These are phyloP conservation scores for Crucihimalaya himalaica DNA, from an alignment of 345 rosid genomes.

Conservation along the genomic window DNA sequence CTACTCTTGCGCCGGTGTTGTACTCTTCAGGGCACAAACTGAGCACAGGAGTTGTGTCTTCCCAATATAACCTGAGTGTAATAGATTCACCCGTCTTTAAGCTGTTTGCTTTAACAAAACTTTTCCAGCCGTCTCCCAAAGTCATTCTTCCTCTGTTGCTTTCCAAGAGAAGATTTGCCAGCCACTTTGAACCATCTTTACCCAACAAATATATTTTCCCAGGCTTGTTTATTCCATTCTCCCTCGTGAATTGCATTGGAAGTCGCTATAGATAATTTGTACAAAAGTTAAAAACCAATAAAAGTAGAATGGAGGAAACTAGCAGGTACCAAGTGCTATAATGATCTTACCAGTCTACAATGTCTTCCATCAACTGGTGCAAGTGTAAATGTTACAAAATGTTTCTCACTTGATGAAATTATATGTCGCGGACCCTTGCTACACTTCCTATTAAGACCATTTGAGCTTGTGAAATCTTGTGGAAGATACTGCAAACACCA, in stretches of 20 bases:
- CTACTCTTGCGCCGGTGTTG: neutral
- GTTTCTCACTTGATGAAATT: constrained; percentile 21
- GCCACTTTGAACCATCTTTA: constrained; percentile 39
- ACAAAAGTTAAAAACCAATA: neutral
- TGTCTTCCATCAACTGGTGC: constrained; percentile 36
- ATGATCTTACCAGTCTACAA: constrained; percentile 34
- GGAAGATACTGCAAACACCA: constrained; percentile 24
- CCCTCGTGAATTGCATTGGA: constrained; percentile 37
- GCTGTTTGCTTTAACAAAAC: constrained; percentile 33
- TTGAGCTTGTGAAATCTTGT: constrained; percentile 9
- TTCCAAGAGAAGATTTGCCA: constrained; percentile 34
- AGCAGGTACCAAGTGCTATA: neutral
- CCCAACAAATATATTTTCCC: constrained; percentile 34
- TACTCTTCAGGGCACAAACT: constrained; percentile 10
- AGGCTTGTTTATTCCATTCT: constrained; percentile 33
- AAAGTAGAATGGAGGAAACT: neutral
- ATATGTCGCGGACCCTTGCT: constrained; percentile 6
- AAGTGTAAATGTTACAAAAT: constrained; percentile 23
- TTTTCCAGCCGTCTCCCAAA: constrained; percentile 37
- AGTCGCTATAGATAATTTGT: constrained; percentile 25
- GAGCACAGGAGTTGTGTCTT: constrained; percentile 29
- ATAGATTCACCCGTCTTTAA: constrained; percentile 20
- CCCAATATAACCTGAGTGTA: constrained; percentile 26
- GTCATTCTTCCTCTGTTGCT: constrained; percentile 34
- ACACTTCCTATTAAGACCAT: neutral